Evolutionary conservation across 495 filamentous ascomycete genomes (phyloP), one percentile per base, ranked within the genome.

Genomic region (Penicillium verhagenii): DNA sequence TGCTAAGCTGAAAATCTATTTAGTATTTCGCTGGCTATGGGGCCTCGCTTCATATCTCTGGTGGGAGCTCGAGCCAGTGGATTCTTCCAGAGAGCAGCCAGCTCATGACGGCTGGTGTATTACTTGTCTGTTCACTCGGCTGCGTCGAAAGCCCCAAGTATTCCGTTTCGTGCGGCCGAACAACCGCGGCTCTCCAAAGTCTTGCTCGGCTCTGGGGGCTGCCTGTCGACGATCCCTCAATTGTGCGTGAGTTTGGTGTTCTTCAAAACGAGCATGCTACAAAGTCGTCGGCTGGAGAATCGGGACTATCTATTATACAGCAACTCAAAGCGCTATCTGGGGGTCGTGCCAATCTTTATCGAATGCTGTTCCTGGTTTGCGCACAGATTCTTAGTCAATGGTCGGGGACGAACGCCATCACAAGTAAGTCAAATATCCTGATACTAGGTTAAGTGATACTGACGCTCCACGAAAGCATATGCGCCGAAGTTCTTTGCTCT

Each of bases 311-410:
- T 9, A n/a, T 14, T 2, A 4, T 43, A 23, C 19, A 43, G 40
- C 40, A 19, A 82, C 87, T 55, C 11, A 46, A 29, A 82, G 82
- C 45, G 86, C 86, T 60, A 75, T 86, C 66, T 78, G 84, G 54
- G 86, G 80, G 58, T 85, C 87, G 57, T 53, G 74, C 59, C 76
- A 83, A 57, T 79, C 78, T 79, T 1, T 84, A 85, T 60, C 73
- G 81, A 14, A 64, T 85, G 1, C 75, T 73, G 45, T 70, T 84
- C 11, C 68, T 73, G 29, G 56, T 79, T 20, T 69, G 73, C 51
- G 72, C 77, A 0, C 80, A 85, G 47, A 61, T 85, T 18, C 64
- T 86, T 3, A 71, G 72, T 0, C 80, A 83, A 53, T 85, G 81
- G 84, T 81, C 77, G 16, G 84, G 83, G 0, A 81, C 82, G 2